A percentile compares a stretch with the other conserved stretches of the same genome.
Conservation (phyloP, 305 asterid species). For the Euphrasia arctica region DNA sequence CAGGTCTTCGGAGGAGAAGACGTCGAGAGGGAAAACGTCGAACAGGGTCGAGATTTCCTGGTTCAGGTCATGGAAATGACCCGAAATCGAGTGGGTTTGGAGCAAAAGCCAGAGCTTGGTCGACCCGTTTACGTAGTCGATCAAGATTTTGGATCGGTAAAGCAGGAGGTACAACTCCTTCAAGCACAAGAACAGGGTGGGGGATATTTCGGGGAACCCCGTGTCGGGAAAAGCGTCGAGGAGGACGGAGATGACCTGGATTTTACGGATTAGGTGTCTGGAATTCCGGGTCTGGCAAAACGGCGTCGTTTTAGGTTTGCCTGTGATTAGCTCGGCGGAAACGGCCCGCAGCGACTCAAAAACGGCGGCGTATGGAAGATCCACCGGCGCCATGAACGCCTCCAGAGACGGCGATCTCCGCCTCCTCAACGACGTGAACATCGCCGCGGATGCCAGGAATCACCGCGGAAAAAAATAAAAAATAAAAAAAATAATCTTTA, state of each 20-base stretch:
- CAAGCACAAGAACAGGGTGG: conserved; percentile 62
- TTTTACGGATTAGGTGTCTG: conserved; percentile 62
- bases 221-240: conserved; percentile 51
- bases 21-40: conserved; percentile 72
- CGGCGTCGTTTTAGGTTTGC: conserved; percentile 34
- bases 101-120: conserved; percentile 87
- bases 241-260: conserved; percentile 57
- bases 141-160: conserved; percentile 71
- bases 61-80: conserved; percentile 79
- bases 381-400: conserved; percentile 78
- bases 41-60: conserved; percentile 81
- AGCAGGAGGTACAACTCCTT: conserved; percentile 90
- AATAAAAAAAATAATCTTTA: neutral
- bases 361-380: conserved; percentile 54
- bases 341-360: conserved; percentile 51
- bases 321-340: conserved; percentile 55
- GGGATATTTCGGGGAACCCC: conserved; percentile 35
- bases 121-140: conserved; percentile 63
- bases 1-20: conserved; percentile 54
- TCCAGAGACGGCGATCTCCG: conserved; percentile 81
- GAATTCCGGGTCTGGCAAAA: conserved; percentile 55
- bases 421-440: conserved; percentile 82
- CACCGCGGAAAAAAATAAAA: neutral
- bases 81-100: conserved; percentile 64
- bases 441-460: conserved; percentile 81